A percentile compares a stretch with the other conserved stretches of the same genome.
These are phyloP conservation scores for Pugionium dolabratum DNA, from an alignment of 345 rosid species.

Conservation along the genomic window DNA sequence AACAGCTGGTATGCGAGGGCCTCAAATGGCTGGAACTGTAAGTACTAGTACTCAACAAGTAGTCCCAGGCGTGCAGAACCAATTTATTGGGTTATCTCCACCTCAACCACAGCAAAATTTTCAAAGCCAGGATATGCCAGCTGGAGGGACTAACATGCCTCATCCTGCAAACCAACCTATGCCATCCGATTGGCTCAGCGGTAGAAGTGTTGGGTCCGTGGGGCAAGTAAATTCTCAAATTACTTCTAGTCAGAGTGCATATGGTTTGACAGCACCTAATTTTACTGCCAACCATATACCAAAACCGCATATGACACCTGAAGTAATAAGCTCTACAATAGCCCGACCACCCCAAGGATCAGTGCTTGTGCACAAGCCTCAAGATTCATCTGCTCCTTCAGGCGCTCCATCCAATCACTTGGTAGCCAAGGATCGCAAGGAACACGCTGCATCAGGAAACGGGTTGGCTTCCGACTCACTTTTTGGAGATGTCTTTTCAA, in stretches of 20 bases:
- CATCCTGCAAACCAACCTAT: slow-evolving; percentile 53
- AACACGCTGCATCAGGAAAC: slow-evolving; percentile 58
- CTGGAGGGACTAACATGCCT: slow-evolving; percentile 49
- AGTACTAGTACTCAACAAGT: slow-evolving; percentile 61
- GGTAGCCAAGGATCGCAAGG: slow-evolving; percentile 54
- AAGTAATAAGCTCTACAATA: slow-evolving; percentile 37
- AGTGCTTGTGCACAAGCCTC: slow-evolving; percentile 32
- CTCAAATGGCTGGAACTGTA: slow-evolving; percentile 54
- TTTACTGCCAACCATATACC: slow-evolving; percentile 51
- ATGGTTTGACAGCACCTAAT: slow-evolving; percentile 50
- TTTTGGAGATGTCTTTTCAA: slow-evolving; percentile 78
- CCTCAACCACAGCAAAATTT: slow-evolving; percentile 49
- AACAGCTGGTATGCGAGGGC: slow-evolving; percentile 54
- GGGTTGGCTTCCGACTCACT: slow-evolving; percentile 69
- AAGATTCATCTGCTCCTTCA: slow-evolving; percentile 41
- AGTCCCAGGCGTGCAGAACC: slow-evolving; percentile 58
- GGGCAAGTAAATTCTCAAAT: slow-evolving; percentile 46
- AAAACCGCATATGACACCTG: slow-evolving; percentile 53
- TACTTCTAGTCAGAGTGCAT: slow-evolving; percentile 51
- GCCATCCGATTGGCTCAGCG: slow-evolving; percentile 59
- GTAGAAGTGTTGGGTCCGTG: slow-evolving; percentile 46
- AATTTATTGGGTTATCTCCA: slow-evolving; percentile 49
- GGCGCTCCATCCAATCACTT: slow-evolving; percentile 45
- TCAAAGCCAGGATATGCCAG: slow-evolving; percentile 53
- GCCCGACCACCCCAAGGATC: slow-evolving; percentile 29